phyloP scores from a whole-genome alignment of 2,329 filamentous ascomycete genomes.

The Penicillium sp. region DNA sequence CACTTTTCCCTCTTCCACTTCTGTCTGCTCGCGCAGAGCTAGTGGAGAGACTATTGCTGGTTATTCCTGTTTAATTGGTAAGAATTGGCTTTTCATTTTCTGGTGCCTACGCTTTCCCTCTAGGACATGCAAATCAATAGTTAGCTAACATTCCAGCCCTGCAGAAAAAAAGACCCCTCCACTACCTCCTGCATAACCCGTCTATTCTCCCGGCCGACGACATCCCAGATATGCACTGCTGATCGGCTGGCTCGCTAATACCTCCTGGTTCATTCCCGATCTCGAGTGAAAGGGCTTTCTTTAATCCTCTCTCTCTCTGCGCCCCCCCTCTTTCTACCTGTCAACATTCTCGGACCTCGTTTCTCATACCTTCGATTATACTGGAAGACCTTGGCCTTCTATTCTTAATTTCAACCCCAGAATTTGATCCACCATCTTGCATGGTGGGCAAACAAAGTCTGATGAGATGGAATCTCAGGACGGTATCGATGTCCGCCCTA shows the following conservation, averaged over 20 bases:
- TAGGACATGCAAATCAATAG: constrained; percentile 6
- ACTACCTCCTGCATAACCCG: constrained; percentile 23
- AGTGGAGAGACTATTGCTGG: constrained; percentile 8
- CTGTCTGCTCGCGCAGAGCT: constrained; percentile 8
- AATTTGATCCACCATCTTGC: constrained; percentile 11
- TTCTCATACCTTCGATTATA: not conserved
- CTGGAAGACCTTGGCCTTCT: not conserved
- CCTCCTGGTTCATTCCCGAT: constrained; percentile 5
- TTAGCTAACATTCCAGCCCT: constrained; percentile 26
- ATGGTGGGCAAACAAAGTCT: constrained; percentile 24
- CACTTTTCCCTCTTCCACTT: constrained; percentile 14
- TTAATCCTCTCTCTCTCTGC: not conserved
- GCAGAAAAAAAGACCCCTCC: constrained; percentile 17
- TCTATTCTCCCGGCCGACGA: constrained; percentile 30
- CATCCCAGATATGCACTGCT: constrained; percentile 15
- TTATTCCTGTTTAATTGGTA: constrained; percentile 8
- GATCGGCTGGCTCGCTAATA: constrained; percentile 11
- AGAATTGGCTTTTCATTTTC: constrained; percentile 10
- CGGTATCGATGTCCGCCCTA: constrained; percentile 53
- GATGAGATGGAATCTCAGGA: constrained; percentile 39
- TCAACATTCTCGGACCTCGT: constrained; percentile 1
- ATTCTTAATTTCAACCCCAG: not conserved
- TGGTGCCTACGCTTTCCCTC: not conserved
- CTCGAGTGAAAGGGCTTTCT: constrained; percentile 6
- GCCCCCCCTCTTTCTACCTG: not conserved